Evolutionary conservation across 2,329 filamentous ascomycete species (phyloP).

Genomic region (Colletotrichum magnum): DNA sequence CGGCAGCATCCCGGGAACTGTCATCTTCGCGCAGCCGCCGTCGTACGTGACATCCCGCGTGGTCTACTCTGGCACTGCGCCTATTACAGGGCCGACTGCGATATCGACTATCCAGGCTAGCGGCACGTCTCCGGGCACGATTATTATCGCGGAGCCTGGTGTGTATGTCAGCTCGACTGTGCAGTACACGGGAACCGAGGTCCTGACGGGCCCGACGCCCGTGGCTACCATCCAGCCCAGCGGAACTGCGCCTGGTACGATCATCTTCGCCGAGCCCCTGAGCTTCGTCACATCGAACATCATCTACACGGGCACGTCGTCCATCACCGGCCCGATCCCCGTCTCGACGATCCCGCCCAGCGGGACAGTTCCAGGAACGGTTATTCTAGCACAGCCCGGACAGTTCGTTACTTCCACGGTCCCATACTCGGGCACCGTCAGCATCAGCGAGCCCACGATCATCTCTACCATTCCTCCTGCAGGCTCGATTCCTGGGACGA

Average conservation of each 20-base stretch:
- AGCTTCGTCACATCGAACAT: slow-evolving; percentile 25
- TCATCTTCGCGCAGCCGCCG: slow-evolving; percentile 13
- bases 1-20: slow-evolving; percentile 23
- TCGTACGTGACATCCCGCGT: background rate
- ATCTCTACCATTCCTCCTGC: slow-evolving; percentile 16
- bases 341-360: slow-evolving; percentile 23
- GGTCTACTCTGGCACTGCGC: background rate
- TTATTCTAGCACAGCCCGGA: slow-evolving; percentile 15
- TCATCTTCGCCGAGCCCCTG: slow-evolving; percentile 23
- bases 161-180: slow-evolving; percentile 9
- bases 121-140: slow-evolving; percentile 25
- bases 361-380: slow-evolving; percentile 23
- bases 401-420: slow-evolving; percentile 11
- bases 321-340: slow-evolving; percentile 12
- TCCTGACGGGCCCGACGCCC: background rate
- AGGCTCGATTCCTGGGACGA: slow-evolving; percentile 24
- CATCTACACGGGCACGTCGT: slow-evolving; percentile 4
- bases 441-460: background rate
- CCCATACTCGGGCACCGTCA: slow-evolving; percentile 5
- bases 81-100: background rate
- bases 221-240: slow-evolving; percentile 20
- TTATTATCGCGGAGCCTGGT: slow-evolving; percentile 3
- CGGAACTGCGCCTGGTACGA: slow-evolving; percentile 26
- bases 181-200: slow-evolving; percentile 3
- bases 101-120: slow-evolving; percentile 19